Evolutionary conservation across 2,329 filamentous ascomycete species (phyloP), one percentile per base, ranked within the genome.

Genomic region (Paracorniculantispora psalliotae): DNA sequence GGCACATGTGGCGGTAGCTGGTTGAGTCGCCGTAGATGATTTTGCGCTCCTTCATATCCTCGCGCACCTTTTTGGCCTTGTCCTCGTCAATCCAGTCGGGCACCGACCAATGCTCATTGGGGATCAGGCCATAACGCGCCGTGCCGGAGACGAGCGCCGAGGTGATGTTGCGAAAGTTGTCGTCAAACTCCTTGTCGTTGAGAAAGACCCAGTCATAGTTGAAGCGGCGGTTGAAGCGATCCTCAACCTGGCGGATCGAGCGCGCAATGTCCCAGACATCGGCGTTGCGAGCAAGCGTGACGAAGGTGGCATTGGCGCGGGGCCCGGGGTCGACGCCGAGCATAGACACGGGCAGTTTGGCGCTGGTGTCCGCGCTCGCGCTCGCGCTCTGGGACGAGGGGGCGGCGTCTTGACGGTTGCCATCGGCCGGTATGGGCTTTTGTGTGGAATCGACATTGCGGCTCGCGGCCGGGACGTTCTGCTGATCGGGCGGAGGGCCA

Each of bases 151-250:
- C 89, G 39, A 99, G 83, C 1, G 91, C 87, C 4, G 83, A 83
- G 4, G 94, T 99, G 64, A 97, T 82, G 75, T 91, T 93, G 75
- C 92, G 97, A 82, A 99, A 99, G 10, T 86, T 87, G 3, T 90
- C 89, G 71, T 96, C 90, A 69, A 99, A 99, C 0, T 92, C 90
- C 73, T 92, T 86, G 72, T 99, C 94, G 76, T 99, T 99, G 62
- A 99, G 80, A 78, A 99, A 99, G 56, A 99, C 93, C 96, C 96
- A 99, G 72, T 97, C 93, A 77, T 99, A 99, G 79, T 96, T 88
- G 79, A 90, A 97, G 68, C 93, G 90, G 69, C 87, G 86, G 79
- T 99, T 99, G 85, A 99, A 99, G 70, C 94, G 90, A 75, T 99
- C 94, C 77, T 99, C 94, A 59, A 99, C 87, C 71, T 96, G 91